A percentile compares a stretch with the other conserved stretches of the same genome.
Evolutionary conservation across 441 rosid species (phyloP).

Genomic region (Sinapis alba): DNA sequence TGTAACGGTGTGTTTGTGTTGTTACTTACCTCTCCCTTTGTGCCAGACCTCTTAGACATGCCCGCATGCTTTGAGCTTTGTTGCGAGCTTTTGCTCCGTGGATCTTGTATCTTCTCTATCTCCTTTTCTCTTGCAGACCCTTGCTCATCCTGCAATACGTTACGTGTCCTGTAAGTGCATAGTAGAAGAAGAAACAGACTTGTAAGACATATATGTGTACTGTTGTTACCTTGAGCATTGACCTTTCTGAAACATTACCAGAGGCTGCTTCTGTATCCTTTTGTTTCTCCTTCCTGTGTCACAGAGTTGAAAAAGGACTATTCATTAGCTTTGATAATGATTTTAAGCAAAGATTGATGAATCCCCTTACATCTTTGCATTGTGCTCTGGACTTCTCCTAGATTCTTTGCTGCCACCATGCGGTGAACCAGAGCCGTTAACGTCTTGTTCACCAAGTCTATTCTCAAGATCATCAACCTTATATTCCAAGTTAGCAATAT

Average conservation of each 20-base stretch:
- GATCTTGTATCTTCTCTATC: conserved; percentile 45
- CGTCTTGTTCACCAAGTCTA: conserved; percentile 57
- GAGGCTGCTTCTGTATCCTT: conserved; percentile 46
- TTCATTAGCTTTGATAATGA: conserved; percentile 4
- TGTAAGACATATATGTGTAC: neutral
- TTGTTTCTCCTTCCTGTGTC: conserved; percentile 61
- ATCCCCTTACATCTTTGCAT: conserved; percentile 53
- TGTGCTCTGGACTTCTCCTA: conserved; percentile 37
- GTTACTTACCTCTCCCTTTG: conserved; percentile 73
- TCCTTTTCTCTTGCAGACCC: conserved; percentile 43
- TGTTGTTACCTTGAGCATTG: conserved; percentile 63
- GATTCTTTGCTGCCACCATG: conserved; percentile 26
- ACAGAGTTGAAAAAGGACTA: conserved; percentile 15
- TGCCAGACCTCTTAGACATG: conserved; percentile 52
- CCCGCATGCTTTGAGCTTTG: conserved; percentile 41
- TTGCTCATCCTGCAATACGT: conserved; percentile 40
- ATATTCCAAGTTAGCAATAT: conserved; percentile 60
- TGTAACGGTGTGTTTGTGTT: neutral
- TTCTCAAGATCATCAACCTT: conserved; percentile 65
- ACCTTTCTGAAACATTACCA: conserved; percentile 44
- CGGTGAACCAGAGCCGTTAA: conserved; percentile 39
- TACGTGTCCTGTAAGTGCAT: neutral
- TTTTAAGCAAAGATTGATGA: conserved; percentile 21
- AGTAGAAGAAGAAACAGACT: neutral
- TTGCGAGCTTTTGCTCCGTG: conserved; percentile 50